Conservation (phyloP, 305 asterid genomes). For the Plantago coronopus region DNA sequence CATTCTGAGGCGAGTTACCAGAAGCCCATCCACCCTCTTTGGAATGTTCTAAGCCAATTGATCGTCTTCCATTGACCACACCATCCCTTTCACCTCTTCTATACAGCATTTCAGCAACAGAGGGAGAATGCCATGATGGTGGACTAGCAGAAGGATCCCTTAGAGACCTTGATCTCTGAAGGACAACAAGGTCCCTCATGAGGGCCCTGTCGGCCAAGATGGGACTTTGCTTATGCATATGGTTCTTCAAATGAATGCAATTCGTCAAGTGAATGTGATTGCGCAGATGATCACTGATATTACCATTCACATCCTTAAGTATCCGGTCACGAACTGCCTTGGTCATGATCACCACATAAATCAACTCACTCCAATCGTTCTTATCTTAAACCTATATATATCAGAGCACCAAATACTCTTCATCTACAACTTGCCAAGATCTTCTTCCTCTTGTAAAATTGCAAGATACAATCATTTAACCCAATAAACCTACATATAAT, state of each 20-base stretch:
- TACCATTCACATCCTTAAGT: constrained; percentile 86
- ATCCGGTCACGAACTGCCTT: constrained; percentile 77
- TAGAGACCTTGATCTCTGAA: constrained; percentile 88
- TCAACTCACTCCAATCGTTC: constrained; percentile 30
- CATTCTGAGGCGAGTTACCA: constrained; percentile 47
- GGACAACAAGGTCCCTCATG: constrained; percentile 82
- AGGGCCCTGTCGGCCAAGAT: constrained; percentile 69
- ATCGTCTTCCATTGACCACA: constrained; percentile 48
- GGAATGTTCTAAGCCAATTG: constrained; percentile 48
- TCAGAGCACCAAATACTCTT: constrained; percentile 33
- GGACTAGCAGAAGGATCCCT: constrained; percentile 93
- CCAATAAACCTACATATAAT: neutral
- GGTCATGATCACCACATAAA: constrained; percentile 75
- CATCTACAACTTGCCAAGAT: constrained; percentile 29
- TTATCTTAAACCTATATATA: constrained; percentile 35
- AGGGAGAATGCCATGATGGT: constrained; percentile 77
- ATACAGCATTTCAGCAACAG: constrained; percentile 45
- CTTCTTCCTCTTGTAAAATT: constrained; percentile 24
- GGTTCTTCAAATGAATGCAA: constrained; percentile 98
- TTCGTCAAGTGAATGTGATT: constrained; percentile 93
- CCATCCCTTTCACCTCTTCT: constrained; percentile 47
- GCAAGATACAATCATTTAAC: constrained; percentile 25
- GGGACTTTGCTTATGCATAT: constrained; percentile 92
- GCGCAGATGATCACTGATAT: constrained; percentile 76
- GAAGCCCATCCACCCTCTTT: constrained; percentile 34